Base-by-base conservation (phyloP, 2,329 filamentous ascomycete genomes). In the Didymellaceae sp. region DNA sequence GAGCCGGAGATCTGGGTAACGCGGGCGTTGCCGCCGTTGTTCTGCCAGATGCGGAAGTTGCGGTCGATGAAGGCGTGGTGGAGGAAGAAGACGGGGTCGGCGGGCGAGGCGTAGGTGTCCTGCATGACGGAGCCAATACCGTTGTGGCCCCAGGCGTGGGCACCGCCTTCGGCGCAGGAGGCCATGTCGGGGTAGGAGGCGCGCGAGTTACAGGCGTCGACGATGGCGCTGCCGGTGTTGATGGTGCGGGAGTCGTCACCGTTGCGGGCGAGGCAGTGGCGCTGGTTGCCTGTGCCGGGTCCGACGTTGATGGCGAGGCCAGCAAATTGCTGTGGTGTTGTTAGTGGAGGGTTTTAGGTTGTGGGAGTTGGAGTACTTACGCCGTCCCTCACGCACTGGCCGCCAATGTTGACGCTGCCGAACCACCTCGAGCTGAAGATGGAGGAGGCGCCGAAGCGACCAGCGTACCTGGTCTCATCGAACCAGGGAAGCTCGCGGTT, bases 11-110 rank as follows among this genome's bases (percentile, higher is more conserved):
- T 74, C 34, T 39, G 59, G 18, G 32, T 57, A 4, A 58, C 26
- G 47, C 69, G 67, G 5, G 53, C 44, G 14, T 45, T 50, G 11
- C 58, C 33, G 52, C 68, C 56, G 20, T 33, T 32, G 62, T 70
- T 70, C 62, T 81, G 78, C 45, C 45, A 47, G 53, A 79, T 77
- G 72, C 77, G 78, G 71, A 74, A 81, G 33, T 76, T 71, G 35
- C 77, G 74, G 65, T 82, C 79, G 40, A 82, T 74, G 62, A 77
- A 76, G 13, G 65, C 74, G 55, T 82, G 79, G 66, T 81, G 78
- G 14, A 52, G 17, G 21, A 45, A 52, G 25, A 52, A 52, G 49
- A 74, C 52, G 9, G 67, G 66, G 55, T 74, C 70, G 14, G 60
- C 59, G 30, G 67, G 66, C 8, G 71, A 72, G 16, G 59, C 66